Evolutionary conservation across 2,329 filamentous ascomycete species (phyloP).

Genomic region (Hypoxylon sp.): DNA sequence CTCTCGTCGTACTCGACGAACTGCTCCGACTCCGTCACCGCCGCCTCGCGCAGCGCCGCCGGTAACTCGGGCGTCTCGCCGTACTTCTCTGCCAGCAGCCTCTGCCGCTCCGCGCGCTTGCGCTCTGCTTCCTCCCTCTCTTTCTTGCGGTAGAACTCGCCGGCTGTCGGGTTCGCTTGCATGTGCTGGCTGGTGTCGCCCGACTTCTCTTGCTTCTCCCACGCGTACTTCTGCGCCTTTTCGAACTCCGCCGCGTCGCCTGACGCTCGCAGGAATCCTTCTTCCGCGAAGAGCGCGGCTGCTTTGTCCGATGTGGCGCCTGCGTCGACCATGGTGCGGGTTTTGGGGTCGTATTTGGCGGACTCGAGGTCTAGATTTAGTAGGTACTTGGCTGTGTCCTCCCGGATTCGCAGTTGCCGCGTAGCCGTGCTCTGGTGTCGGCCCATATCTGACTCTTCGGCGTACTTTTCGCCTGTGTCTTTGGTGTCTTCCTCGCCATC

Average conservation of each 20-base stretch:
- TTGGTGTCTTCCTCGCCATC: conserved; percentile 66
- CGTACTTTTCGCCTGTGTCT: conserved; percentile 81
- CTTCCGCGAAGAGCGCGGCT: conserved; percentile 87
- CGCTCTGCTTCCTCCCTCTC: conserved; percentile 80
- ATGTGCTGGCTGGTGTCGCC: conserved; percentile 87
- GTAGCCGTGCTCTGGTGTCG: conserved; percentile 92
- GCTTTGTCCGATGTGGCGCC: conserved; percentile 85
- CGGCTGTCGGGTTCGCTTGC: conserved; percentile 96
- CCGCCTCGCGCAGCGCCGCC: conserved; percentile 74
- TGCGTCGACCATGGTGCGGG: conserved; percentile 87
- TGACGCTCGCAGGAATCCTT: conserved; percentile 89
- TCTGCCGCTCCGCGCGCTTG: conserved; percentile 77
- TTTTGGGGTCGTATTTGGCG: conserved; percentile 98
- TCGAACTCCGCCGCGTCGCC: conserved; percentile 96
- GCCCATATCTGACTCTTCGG: conserved; percentile 97
- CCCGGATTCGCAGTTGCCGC: conserved; percentile 88
- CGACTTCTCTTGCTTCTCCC: conserved; percentile 91
- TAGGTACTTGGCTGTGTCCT: conserved; percentile 97
- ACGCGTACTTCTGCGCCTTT: conserved; percentile 88
- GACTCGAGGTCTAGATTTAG: conserved; percentile 96
- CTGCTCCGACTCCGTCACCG: conserved; percentile 83
- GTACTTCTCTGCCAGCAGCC: conserved; percentile 84
- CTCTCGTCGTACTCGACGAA: conserved; percentile 96
- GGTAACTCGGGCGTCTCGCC: conserved; percentile 76
- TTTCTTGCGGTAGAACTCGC: conserved; percentile 86